Evolutionary conservation across 1,284 basidiomycete genomes (phyloP), one percentile per base, ranked within the genome.

Genomic region (Cystobasidium sp.): DNA sequence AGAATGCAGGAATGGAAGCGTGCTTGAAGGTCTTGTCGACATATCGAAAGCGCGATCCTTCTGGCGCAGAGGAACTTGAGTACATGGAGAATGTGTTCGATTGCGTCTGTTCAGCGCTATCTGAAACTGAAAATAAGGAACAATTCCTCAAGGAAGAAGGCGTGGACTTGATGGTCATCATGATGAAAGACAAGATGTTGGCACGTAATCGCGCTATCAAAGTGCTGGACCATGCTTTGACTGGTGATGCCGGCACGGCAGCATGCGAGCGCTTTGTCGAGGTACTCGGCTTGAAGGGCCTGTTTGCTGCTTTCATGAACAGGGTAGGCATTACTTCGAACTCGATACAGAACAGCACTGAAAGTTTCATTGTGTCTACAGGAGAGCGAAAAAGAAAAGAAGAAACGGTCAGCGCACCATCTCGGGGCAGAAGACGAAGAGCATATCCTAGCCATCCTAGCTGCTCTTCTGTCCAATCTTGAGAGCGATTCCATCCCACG

Each of bases 1-100:
- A 68, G 37, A 84, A 86, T 61, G 88, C 92, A 74, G 95, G 94
- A 0, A 87, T 98, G 0, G 95, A 98, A 79, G 84, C 82, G 0
- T 82, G 91, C 51, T 85, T 99, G 39, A 90, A 89, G 78, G 88
- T 90, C 0, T 84, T 97, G 22, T 91, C 94, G 44, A 89, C 91
- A 87, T 98, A 90, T 81, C 89, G 94, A 63, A 88, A 88, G 78
- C 86, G 88, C 59, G 91, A 97, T 80, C 94, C 94, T 0, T 83
- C 84, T 0, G 90, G 93, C 77, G 87, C 89, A 6, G 97, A 99
- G 76, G 96, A 99, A 83, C 86, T 88, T 10, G 97, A 99, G 81
- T 98, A 94, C 82, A 94, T 98, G 91, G 96, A 98, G 81, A 99
- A 99, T 81, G 78, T 92, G 1, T 97, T 99, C 79, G 92, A 97